Conservation (phyloP, 2,329 filamentous ascomycete genomes). For the Teratosphaeria destructans region DNA sequence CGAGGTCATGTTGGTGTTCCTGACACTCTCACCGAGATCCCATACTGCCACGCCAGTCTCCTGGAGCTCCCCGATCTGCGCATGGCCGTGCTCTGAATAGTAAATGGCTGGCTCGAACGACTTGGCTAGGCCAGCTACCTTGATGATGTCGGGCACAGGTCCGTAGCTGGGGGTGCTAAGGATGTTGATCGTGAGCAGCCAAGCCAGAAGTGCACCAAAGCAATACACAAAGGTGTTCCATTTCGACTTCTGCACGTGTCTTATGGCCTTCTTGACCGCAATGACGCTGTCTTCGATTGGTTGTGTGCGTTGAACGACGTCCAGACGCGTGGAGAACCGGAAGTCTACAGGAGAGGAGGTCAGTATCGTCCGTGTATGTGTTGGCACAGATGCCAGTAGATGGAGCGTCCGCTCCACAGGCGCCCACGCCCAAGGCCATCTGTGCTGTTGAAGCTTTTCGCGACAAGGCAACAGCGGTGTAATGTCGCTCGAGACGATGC, state of each 20-base stretch:
- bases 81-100: slow-evolving; percentile 80
- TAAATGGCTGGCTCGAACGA: slow-evolving; percentile 92
- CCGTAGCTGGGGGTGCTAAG: slow-evolving; percentile 57
- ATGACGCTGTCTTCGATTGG: slow-evolving; percentile 65
- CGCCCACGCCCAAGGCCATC: neutral
- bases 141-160: slow-evolving; percentile 75
- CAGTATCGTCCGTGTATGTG: neutral
- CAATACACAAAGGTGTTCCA: slow-evolving; percentile 54
- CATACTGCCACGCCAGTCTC: slow-evolving; percentile 88
- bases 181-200: slow-evolving; percentile 55
- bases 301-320: slow-evolving; percentile 78
- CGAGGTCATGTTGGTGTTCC: slow-evolving; percentile 82
- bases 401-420: neutral
- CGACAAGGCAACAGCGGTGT: neutral
- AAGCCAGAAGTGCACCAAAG: slow-evolving; percentile 52
- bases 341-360: slow-evolving; percentile 51
- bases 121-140: slow-evolving; percentile 78
- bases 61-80: slow-evolving; percentile 78
- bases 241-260: slow-evolving; percentile 57
- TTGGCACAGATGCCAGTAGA: neutral
- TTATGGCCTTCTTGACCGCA: slow-evolving; percentile 51
- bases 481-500: neutral
- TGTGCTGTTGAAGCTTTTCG: neutral
- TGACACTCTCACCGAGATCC: slow-evolving; percentile 85
- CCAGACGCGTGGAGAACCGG: slow-evolving; percentile 75